phyloP scores from a whole-genome alignment of 257 asterid species.

The Gardenia jasminoides region DNA sequence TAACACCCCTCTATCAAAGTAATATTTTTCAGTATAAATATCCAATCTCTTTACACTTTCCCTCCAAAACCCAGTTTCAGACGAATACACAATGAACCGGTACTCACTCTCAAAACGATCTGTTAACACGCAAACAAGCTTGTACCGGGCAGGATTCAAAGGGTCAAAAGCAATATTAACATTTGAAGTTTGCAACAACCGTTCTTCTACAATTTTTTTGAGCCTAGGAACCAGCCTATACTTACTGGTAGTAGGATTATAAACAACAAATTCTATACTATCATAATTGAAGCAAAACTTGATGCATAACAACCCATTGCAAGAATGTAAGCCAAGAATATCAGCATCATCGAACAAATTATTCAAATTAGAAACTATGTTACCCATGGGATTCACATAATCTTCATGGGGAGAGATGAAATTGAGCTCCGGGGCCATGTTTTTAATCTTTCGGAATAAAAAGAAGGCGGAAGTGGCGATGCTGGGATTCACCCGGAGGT shows the following conservation, averaged over 20 bases:
- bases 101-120: background rate
- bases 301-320: constrained; percentile 24
- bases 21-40: background rate
- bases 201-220: background rate
- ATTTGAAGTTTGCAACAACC: background rate
- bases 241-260: constrained; percentile 23
- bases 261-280: constrained; percentile 5
- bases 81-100: constrained; percentile 11
- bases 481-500: background rate
- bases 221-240: constrained; percentile 10
- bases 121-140: constrained; percentile 8
- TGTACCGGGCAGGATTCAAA: constrained; percentile 12
- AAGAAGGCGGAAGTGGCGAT: background rate
- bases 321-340: background rate
- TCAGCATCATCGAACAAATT: background rate
- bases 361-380: background rate
- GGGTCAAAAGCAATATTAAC: constrained; percentile 26
- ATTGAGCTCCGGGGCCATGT: background rate
- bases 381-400: background rate
- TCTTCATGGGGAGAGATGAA: background rate
- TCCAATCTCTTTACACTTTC: background rate
- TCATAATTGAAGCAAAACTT: background rate
- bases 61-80: constrained; percentile 19
- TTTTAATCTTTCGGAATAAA: background rate
- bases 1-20: constrained; percentile 7